These are phyloP conservation scores for Elongisporangium prolatum DNA, from an alignment of 352 stramenopile genomes.

Conservation along the genomic window DNA sequence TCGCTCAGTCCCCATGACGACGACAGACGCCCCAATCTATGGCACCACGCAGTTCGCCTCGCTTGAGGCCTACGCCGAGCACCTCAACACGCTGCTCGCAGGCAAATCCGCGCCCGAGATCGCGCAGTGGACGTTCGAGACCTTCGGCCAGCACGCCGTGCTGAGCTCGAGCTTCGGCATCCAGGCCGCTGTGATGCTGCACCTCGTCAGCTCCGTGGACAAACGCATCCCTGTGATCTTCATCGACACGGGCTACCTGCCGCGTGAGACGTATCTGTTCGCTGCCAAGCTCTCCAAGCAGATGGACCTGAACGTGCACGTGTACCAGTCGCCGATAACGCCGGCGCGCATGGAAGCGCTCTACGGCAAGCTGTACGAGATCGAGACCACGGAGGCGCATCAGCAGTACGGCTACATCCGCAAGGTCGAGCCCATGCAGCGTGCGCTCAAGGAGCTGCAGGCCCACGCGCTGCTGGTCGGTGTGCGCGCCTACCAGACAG, in stretches of 20 bases:
- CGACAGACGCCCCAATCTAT: slow-evolving; percentile 14
- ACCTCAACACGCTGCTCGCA: slow-evolving; percentile 53
- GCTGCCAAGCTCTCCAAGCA: slow-evolving; percentile 53
- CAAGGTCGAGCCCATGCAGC: slow-evolving; percentile 87
- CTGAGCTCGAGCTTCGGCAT: slow-evolving; percentile 87
- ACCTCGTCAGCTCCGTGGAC: slow-evolving; percentile 53
- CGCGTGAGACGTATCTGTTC: slow-evolving; percentile 83
- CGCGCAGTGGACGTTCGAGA: slow-evolving; percentile 62
- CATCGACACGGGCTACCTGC: slow-evolving; percentile 84
- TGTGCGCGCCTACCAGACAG: slow-evolving; percentile 75
- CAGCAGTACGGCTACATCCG: slow-evolving; percentile 75
- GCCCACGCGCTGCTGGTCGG: slow-evolving; percentile 67
- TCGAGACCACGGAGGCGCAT: slow-evolving; percentile 65
- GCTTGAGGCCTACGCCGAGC: slow-evolving; percentile 58
- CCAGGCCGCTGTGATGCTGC: slow-evolving; percentile 81
- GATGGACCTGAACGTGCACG: slow-evolving; percentile 62
- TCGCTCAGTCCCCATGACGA: neutral
- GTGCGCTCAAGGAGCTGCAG: slow-evolving; percentile 52
- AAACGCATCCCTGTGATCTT: slow-evolving; percentile 66
- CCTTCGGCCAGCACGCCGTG: slow-evolving; percentile 58
- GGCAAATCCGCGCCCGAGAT: slow-evolving; percentile 55
- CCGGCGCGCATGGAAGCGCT: slow-evolving; percentile 81
- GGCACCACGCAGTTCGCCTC: slow-evolving; percentile 44
- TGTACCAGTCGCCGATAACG: slow-evolving; percentile 74
- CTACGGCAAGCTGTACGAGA: slow-evolving; percentile 81